Conservation (phyloP, 208 protist genomes). For the Acanthamoeba royreba region DNA sequence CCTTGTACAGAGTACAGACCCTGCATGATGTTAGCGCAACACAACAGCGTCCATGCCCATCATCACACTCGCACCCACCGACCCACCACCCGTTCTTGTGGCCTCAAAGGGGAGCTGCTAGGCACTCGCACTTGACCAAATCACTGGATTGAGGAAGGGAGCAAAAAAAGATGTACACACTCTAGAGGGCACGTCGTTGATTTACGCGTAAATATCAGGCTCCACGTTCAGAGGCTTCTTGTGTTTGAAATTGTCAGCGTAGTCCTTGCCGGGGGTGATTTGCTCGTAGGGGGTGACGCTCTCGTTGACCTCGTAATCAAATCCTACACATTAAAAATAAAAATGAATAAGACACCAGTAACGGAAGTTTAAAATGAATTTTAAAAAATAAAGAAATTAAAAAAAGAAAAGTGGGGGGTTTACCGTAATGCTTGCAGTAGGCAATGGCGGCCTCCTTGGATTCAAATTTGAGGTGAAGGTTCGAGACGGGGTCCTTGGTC, state of each 20-base stretch:
- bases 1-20: too few relatives aligned
- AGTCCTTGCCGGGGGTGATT: not conserved
- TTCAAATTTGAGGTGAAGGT: not conserved
- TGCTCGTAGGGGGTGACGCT: not conserved
- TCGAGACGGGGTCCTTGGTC: not conserved
- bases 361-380: not conserved
- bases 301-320: not conserved
- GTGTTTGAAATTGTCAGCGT: not conserved
- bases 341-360: not conserved
- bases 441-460: not conserved
- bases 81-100: too few relatives aligned
- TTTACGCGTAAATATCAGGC: not conserved
- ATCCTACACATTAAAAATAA: not conserved
- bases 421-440: not conserved
- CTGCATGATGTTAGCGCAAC: too few relatives aligned
- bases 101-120: too few relatives aligned
- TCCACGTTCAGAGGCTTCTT: not conserved
- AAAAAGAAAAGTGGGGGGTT: not conserved
- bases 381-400: not conserved
- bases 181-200: too few relatives aligned
- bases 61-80: too few relatives aligned
- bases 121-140: too few relatives aligned
- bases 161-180: not conserved
- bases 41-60: too few relatives aligned
- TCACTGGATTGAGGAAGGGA: not conserved